A percentile compares a stretch with the other conserved stretches of the same genome.
phyloP scores from a whole-genome alignment of 768 basidiomycete genomes.

The Floccularia luteovirens region DNA sequence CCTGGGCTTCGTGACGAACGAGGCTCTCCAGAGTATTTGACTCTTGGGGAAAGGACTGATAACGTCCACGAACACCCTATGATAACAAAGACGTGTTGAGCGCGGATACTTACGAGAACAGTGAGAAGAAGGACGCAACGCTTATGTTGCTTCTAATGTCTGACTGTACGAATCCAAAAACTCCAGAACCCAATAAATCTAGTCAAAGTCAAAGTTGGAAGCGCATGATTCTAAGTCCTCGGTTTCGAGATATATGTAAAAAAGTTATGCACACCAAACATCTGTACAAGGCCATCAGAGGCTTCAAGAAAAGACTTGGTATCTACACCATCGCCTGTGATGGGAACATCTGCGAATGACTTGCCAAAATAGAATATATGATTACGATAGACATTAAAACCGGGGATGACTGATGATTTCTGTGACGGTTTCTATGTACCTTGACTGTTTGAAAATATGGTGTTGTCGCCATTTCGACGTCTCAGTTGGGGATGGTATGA shows the following conservation, averaged over 20 bases:
- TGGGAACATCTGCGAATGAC: constrained; percentile 84
- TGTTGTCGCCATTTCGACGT: too few species aligned
- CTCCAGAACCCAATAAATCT: constrained; percentile 63
- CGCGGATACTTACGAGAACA: constrained; percentile 5
- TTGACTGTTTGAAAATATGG: constrained; percentile 68
- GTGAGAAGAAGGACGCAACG: constrained; percentile 21
- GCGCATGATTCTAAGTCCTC: constrained; percentile 8
- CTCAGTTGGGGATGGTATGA: too few species aligned
- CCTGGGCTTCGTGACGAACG: constrained; percentile 31
- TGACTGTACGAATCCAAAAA: constrained; percentile 69
- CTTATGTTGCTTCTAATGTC: constrained; percentile 67
- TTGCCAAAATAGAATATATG: constrained; percentile 18
- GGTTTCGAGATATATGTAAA: constrained; percentile 5
- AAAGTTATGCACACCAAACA: constrained; percentile 52
- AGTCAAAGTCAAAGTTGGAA: constrained; percentile 4
- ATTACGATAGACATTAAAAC: not conserved
- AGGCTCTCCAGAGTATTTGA: constrained; percentile 57
- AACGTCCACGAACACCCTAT: constrained; percentile 60
- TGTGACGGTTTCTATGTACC: constrained; percentile 22
- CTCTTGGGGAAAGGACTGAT: constrained; percentile 28
- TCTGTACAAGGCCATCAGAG: constrained; percentile 71
- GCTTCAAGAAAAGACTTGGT: constrained; percentile 79
- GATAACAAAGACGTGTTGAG: constrained; percentile 3
- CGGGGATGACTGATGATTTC: not conserved
- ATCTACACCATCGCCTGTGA: constrained; percentile 73